Evolutionary conservation across 352 stramenopile genomes (phyloP).

Genomic region (Plasmopara halstedii): DNA sequence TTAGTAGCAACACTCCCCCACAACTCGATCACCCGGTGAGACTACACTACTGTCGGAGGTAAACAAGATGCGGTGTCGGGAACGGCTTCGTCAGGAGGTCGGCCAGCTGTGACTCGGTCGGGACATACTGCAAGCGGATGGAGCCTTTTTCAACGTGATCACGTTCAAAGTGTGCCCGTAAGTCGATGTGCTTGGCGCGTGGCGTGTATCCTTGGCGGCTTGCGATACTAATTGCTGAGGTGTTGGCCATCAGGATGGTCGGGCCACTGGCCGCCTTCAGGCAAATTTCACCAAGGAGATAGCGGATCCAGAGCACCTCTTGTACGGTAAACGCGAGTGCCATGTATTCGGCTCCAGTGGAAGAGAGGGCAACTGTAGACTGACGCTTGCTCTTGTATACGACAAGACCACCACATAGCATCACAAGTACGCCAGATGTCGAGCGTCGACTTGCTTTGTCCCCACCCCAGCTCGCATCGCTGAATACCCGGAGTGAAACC

Average conservation of each 20-base stretch:
- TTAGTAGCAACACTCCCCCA: neutral
- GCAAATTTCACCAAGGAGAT: too few species aligned
- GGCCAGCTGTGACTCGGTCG: neutral
- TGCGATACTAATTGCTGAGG: too few species aligned
- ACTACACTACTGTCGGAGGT: neutral
- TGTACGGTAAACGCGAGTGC: neutral
- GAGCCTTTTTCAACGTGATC: neutral
- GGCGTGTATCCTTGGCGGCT: too few species aligned
- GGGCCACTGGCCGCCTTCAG: too few species aligned
- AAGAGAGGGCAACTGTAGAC: neutral
- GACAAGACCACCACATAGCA: neutral
- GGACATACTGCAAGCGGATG: neutral
- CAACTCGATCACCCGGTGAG: neutral
- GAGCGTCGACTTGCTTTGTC: neutral
- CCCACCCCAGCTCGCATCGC: conserved; percentile 2
- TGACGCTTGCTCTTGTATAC: conserved; percentile 5
- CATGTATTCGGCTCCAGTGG: conserved; percentile 8
- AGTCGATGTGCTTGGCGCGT: neutral
- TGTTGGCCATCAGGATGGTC: too few species aligned
- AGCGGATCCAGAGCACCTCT: too few species aligned
- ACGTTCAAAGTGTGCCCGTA: neutral
- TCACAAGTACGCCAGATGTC: conserved; percentile 3
- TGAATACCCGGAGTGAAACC: too few species aligned
- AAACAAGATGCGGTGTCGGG: neutral
- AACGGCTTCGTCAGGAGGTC: neutral